phyloP scores from a whole-genome alignment of 2,329 filamentous ascomycete genomes.

The Diaporthe sp. region DNA sequence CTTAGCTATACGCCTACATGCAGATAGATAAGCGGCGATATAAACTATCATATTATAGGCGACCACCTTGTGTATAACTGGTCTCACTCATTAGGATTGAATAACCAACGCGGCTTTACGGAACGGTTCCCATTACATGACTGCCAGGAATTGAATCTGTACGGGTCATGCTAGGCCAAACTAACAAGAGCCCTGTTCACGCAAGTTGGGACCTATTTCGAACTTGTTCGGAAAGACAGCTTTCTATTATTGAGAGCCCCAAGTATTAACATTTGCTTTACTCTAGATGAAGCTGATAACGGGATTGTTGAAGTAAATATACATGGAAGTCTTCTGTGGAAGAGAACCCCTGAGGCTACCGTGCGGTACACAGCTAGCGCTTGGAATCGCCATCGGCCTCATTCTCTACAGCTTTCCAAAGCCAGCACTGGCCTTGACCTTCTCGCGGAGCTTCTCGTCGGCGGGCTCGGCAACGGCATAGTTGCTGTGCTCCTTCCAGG shows the following conservation, averaged over 20 bases:
- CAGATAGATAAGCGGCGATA: too few relatives aligned
- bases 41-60: too few relatives aligned
- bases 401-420: slow-evolving; percentile 6
- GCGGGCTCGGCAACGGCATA: neutral
- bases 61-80: too few relatives aligned
- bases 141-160: neutral
- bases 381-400: neutral
- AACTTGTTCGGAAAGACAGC: neutral
- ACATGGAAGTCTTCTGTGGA: neutral
- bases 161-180: neutral
- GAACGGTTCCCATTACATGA: neutral
- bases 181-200: neutral
- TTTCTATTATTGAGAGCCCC: neutral
- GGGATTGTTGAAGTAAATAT: neutral
- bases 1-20: too few relatives aligned
- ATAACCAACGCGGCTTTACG: too few relatives aligned
- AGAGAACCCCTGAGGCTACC: neutral
- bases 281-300: neutral
- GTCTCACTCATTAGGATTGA: too few relatives aligned
- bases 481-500: slow-evolving; percentile 12
- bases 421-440: slow-evolving; percentile 9
- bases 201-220: neutral
- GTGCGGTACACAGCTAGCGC: neutral
- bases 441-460: slow-evolving; percentile 3
- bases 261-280: neutral